Evolutionary conservation across 2,329 filamentous ascomycete genomes (phyloP), one percentile per base, ranked within the genome.

Genomic region (Chaetomiaceae sp.): DNA sequence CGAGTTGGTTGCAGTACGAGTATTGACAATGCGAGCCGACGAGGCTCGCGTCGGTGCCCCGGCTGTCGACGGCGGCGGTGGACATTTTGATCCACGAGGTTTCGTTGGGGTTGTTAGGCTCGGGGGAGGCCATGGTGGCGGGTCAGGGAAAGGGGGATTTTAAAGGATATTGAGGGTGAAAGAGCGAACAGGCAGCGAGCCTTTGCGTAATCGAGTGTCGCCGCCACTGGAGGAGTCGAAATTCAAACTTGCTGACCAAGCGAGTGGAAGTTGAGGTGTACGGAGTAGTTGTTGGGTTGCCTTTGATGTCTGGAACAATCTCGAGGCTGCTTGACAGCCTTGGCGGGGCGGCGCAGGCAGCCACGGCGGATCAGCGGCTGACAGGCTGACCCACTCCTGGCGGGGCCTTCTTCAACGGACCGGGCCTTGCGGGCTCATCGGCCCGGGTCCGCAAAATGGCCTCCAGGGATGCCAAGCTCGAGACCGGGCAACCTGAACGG

Each of bases 11-110:
- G 78, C 94, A 99, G 77, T 90, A 95, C 60, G 87, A 77, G 72
- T 88, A 86, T 70, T 96, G 84, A 80, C 94, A 99, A 76, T 96
- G 91, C 58, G 83, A 83, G 71, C 94, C 94, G 63, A 97, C 87
- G 22, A 91, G 81, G 64, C 89, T 86, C 44, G 91, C 86, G 72
- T 96, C 91, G 53, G 55, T 60, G 55, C 61, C 58, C 34, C 57
- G 54, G 46, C 42, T 49, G 68, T 79, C 68, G 55, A 72, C 79
- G 65, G 83, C 80, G 43, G 59, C 44, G 20, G 51, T 23, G 65
- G 87, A 78, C 86, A 91, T 91, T 58, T 79, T 80, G 68, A 85
- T 79, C 75, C 85, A 90, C 68, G 77, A 85, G 44, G 76, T 78
- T 44, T 71, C 74, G 50, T 72, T 68, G 56, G 68, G 56, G 48